Base-by-base conservation (phyloP, 1,284 basidiomycete genomes). In the Fomes fomentarius region DNA sequence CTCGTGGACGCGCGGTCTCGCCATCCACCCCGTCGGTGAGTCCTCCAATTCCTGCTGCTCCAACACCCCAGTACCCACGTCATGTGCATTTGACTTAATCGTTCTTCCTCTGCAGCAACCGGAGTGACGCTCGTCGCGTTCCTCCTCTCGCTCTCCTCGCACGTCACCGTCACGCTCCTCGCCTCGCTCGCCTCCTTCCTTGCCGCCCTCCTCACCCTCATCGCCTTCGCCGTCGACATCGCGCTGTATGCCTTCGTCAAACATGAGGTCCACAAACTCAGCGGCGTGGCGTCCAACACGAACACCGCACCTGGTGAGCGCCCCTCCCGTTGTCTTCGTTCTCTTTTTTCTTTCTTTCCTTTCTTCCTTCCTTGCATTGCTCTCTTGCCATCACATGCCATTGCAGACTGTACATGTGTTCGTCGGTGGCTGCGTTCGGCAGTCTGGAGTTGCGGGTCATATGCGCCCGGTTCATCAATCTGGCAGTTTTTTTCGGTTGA, bases 221-320 rank as follows among this genome's bases (percentile, higher is more conserved):
- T 91, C 57, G 84, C 87, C 1, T 89, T 91, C 66, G 78, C 79
- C 33, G 81, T 87, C 65, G 88, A 92, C 67, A 85, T 92, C 61
- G 85, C 86, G n/a, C 78, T 92, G 15, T 86, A 76, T 63, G 83
- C 75, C 1, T 83, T 77, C 54, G 77, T 86, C 48, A 83, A 80
- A 65, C 75, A 84, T 55, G 71, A 84, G 60, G 75, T 85, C 56
- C 67, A 70, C 43, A 76, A 79, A 47, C 73, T 89, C 17, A 58
- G 68, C 25, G 74, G 74, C 47, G 71, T 80, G 19, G 61, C 58
- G 24, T 71, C 73, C 3, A 69, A 68, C 34, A 85, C 84, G 11
- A 72, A 74, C 52, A 77, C 85, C n/a, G 83, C 76, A 12, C 80
- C 82, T 50, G 88, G 87, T 86, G 63, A 48, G 78, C 68, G 10